Evolutionary conservation across 1,284 basidiomycete species (phyloP), one percentile per base, ranked within the genome.

Genomic region (Ganoderma leucocontextum): DNA sequence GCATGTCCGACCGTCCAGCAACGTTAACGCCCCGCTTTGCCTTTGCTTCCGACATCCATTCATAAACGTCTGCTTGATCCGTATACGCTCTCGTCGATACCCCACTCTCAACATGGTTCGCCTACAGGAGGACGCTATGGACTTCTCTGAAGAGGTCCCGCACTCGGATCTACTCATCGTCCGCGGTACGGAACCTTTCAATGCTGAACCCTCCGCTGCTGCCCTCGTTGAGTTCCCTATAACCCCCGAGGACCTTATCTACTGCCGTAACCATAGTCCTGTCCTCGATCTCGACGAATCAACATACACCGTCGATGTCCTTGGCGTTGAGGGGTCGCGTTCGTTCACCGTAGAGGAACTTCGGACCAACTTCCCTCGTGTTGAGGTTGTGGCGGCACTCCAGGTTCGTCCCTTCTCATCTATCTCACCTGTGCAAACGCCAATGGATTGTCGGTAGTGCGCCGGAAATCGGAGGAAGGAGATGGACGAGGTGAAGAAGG

Each of bases 391-490:
- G 6, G 88, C 90, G 19, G 84, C 82, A 47, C 82, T 91, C 22
- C 87, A 91, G 80, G 90, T 88, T 72, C 67, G 83, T 78, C 9
- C 39, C 19, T 44, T 4, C 15, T n/a, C 17, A 36, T 57, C 15
- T 36, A 5, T 57, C 52, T 19, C 15, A 36, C n/a, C 15, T 62
- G 29, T n/a, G 2, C 44, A 47, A 22, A 22, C 44, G 6, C 9
- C 25, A 19, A 33, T 17, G 8, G 22, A 13, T 15, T 39, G 44
- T 39, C 29, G 22, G 1, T 63, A 91, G 89, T 91, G 90, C 72
- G 90, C 91, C 19, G 90, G 90, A 13, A 91, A 91, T 73, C 81
- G 89, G 70, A 83, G 90, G 22, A 87, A 85, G 68, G 87, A 89
- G 78, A 91, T 91, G 90, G 84, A 83, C n/a, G 79, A 81, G 4